A percentile compares a stretch with the other conserved stretches of the same genome.
Conservation (phyloP, 2,329 filamentous ascomycete species). For the Thermomyces lanuginosus region DNA sequence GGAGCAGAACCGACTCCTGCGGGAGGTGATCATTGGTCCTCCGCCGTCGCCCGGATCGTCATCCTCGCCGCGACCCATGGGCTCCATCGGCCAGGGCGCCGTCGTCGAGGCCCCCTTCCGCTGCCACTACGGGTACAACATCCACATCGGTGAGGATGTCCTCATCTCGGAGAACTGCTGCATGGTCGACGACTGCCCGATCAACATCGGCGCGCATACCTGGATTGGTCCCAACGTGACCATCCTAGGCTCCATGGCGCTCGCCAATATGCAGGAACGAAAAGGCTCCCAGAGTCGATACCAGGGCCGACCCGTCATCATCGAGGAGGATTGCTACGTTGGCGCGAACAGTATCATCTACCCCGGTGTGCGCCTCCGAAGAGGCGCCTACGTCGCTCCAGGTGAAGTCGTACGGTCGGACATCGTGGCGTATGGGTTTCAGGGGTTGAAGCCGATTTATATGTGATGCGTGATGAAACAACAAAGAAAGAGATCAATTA, state of each 20-base stretch:
- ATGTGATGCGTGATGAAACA: slow-evolving; percentile 16
- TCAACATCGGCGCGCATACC: slow-evolving; percentile 58
- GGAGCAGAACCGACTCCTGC: slow-evolving; percentile 24
- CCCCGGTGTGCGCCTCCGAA: slow-evolving; percentile 27
- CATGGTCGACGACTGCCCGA: slow-evolving; percentile 70
- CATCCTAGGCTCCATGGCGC: slow-evolving; percentile 60
- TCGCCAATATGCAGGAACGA: slow-evolving; percentile 55
- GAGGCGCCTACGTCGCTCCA: slow-evolving; percentile 29
- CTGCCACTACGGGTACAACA: slow-evolving; percentile 93
- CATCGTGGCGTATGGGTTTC: slow-evolving; percentile 27
- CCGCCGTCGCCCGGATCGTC: slow-evolving; percentile 35
- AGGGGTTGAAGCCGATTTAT: slow-evolving; percentile 26
- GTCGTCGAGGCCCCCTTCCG: slow-evolving; percentile 75
- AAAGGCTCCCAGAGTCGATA: slow-evolving; percentile 59
- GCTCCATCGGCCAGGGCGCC: slow-evolving; percentile 57
- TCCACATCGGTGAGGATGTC: slow-evolving; percentile 71
- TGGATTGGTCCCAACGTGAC: slow-evolving; percentile 69
- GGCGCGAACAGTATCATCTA: slow-evolving; percentile 46
- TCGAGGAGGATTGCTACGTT: slow-evolving; percentile 57
- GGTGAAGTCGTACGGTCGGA: slow-evolving; percentile 29
- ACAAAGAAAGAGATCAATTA: too few species aligned
- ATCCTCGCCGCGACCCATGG: slow-evolving; percentile 35
- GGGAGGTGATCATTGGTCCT: slow-evolving; percentile 22
- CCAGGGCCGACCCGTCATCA: slow-evolving; percentile 53
- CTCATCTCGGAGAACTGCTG: slow-evolving; percentile 69